phyloP scores from a whole-genome alignment of 73 alveolate genomes.

The Urostyla sp. region DNA sequence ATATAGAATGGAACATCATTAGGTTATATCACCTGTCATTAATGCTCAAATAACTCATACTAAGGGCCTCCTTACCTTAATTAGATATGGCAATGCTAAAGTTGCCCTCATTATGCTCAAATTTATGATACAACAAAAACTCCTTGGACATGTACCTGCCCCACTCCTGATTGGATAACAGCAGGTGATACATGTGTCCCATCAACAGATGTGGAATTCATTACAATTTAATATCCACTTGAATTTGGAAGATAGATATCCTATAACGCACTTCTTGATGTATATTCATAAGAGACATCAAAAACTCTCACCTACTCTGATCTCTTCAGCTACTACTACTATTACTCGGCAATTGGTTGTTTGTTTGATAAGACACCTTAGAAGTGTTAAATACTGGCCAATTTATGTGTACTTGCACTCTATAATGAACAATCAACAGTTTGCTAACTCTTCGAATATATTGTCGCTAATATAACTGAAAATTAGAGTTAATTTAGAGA shows the following conservation, averaged over 20 bases:
- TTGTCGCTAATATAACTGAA: neutral
- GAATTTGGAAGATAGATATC: constrained; percentile 32
- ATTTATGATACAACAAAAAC: neutral
- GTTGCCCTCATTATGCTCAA: constrained; percentile 59
- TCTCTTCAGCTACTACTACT: constrained; percentile 63
- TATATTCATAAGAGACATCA: constrained; percentile 5
- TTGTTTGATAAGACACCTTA: constrained; percentile 55
- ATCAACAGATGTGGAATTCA: neutral
- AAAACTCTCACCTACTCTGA: constrained; percentile 44
- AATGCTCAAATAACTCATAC: constrained; percentile 30
- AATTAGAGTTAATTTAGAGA: too few relatives aligned
- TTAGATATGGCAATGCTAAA: constrained; percentile 36
- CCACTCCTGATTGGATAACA: constrained; percentile 31
- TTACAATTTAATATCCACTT: constrained; percentile 23
- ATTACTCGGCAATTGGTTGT: constrained; percentile 77
- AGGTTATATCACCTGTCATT: constrained; percentile 1
- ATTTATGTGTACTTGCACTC: constrained; percentile 77
- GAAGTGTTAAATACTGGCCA: constrained; percentile 80
- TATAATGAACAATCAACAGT: constrained; percentile 55
- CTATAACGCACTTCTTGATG: constrained; percentile 40
- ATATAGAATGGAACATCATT: constrained; percentile 10
- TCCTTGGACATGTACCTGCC: constrained; percentile 60
- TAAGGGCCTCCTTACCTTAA: constrained; percentile 45
- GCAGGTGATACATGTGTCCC: constrained; percentile 59
- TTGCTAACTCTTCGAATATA: constrained; percentile 48